Base-by-base conservation (phyloP, 306 rosid genomes). In the Morella rubra region DNA sequence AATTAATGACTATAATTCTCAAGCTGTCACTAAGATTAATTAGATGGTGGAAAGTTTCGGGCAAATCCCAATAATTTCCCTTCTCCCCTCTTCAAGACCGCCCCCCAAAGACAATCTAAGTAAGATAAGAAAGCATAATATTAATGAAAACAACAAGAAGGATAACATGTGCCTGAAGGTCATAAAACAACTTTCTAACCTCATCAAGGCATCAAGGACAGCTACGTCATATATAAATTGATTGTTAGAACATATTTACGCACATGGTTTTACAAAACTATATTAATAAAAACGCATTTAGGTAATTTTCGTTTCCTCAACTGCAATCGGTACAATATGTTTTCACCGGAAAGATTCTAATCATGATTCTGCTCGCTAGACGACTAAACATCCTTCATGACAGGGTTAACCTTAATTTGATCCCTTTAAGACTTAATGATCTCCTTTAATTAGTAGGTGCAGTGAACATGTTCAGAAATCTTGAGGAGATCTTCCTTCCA, bases 401-500 rank as follows among this genome's bases (percentile, higher is more conserved):
- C 42, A 18, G 22, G 47, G 3, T 18, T 45, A 44, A 44, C 32
- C 37, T 77, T 46, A 59, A 64, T 66, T 73, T 27, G 79, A 52
- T 80, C 75, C 18, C 60, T 67, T 67, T 27, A 47, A 40, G 11
- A 64, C 69, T 64, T 40, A n/a, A n/a, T n/a, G 7, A 6, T 37
- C 1, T 37, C 37, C 52, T 62, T 71, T 20, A 71, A 19, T 12
- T 9, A 20, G 44, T 15, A 41, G 20, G 18, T 73, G 79, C 47
- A 53, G 61, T 8, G 56, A 42, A 51, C 82, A 45, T 73, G 78
- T 41, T 50, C 40, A 59, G 69, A 69, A 69, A 80, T 69, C 47
- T 58, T 50, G 42, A 60, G 73, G 62, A 11, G 62, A 11, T 51
- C 60, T 59, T 71, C 50, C 69, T 61, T 50, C 80, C 79, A 51